Conservation (phyloP, 805 yeast species). For the Suhomyces prunicola region DNA sequence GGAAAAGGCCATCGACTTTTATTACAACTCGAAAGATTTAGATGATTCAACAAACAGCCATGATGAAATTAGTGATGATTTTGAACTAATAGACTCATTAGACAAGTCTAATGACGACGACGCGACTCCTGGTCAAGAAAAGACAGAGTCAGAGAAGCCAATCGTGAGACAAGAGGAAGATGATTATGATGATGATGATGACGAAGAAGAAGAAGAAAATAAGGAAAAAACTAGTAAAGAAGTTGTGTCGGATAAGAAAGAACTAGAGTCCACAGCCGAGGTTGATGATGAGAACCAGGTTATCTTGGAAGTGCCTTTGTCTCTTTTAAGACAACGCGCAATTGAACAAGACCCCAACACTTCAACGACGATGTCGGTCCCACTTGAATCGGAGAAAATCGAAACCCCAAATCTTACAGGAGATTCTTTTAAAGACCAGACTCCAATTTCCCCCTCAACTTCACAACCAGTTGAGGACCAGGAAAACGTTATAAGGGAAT, state of each 20-base stretch:
- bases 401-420: background rate
- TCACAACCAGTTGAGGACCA: constrained; percentile 33
- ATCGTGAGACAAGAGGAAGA: constrained; percentile 36
- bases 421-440: constrained; percentile 4
- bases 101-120: constrained; percentile 23
- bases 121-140: constrained; percentile 7
- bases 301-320: constrained; percentile 33
- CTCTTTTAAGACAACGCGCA: constrained; percentile 14
- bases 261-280: constrained; percentile 4
- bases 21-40: constrained; percentile 23
- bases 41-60: constrained; percentile 14
- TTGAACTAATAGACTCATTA: constrained; percentile 31
- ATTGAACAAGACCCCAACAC: background rate
- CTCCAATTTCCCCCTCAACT: constrained; percentile 1
- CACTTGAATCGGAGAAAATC: background rate
- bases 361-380: background rate
- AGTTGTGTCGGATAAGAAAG: constrained; percentile 14
- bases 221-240: constrained; percentile 18
- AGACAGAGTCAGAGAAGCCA: constrained; percentile 4
- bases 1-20: constrained; percentile 63
- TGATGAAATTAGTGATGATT: constrained; percentile 35
- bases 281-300: constrained; percentile 29
- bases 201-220: constrained; percentile 18
- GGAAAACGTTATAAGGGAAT: constrained; percentile 51
- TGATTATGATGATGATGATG: constrained; percentile 28